phyloP scores from a whole-genome alignment of 257 asterid species.

The Gentiana macrophylla region DNA sequence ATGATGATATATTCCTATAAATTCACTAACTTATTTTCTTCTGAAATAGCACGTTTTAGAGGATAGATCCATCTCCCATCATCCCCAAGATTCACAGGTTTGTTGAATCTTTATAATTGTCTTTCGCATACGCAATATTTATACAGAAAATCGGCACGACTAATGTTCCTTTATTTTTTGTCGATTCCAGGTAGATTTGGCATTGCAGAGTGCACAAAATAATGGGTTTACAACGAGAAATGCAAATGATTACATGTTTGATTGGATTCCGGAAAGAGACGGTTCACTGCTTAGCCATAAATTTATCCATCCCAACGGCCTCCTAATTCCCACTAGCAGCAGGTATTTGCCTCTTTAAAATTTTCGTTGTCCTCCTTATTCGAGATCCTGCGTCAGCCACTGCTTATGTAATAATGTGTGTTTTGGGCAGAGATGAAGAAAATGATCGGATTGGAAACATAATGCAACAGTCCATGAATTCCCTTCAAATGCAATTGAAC shows the following conservation, averaged over 20 bases:
- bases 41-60: conserved; percentile 47
- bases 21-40: not conserved
- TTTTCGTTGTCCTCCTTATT: too few species aligned
- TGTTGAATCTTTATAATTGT: not conserved
- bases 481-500: conserved; percentile 28
- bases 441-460: conserved; percentile 38
- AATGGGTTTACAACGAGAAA: conserved; percentile 30
- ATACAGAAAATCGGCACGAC: not conserved
- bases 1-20: not conserved
- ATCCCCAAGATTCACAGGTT: conserved; percentile 43
- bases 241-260: conserved; percentile 27
- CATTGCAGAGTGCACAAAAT: conserved; percentile 22
- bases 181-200: conserved; percentile 39
- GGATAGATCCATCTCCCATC: conserved; percentile 36
- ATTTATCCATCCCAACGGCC: conserved; percentile 61
- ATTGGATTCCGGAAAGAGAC: conserved; percentile 69
- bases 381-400: too few species aligned
- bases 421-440: conserved; percentile 34
- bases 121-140: not conserved
- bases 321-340: conserved; percentile 47
- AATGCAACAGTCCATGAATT: conserved; percentile 31
- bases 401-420: too few species aligned
- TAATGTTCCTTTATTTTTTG: not conserved
- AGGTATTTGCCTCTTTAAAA: too few species aligned
- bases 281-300: conserved; percentile 60